These are phyloP conservation scores for Fusarium chuoi DNA, from an alignment of 2,329 filamentous ascomycete species.

Conservation along the genomic window DNA sequence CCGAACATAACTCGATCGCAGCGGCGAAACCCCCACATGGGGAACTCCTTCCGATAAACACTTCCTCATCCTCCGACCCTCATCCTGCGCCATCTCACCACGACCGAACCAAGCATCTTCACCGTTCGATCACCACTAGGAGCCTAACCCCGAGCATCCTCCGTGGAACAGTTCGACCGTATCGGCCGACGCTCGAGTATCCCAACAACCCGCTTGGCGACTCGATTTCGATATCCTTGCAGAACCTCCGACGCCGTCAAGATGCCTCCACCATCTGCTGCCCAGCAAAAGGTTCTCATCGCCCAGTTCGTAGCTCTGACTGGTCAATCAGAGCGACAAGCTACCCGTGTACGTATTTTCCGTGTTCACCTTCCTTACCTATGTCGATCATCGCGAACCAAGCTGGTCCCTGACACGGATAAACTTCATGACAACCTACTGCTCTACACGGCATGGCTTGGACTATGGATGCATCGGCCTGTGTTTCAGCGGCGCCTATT, in stretches of 20 bases:
- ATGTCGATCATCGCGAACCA: background rate
- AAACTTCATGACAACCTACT: conserved; percentile 18
- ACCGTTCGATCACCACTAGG: conserved; percentile 1
- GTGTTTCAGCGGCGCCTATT: conserved; percentile 35
- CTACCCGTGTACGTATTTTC: conserved; percentile 55
- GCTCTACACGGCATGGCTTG: conserved; percentile 13
- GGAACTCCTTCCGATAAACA: background rate
- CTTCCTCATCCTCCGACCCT: background rate
- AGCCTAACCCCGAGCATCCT: background rate
- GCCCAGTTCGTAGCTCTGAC: conserved; percentile 57
- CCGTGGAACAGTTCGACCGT: conserved; percentile 3
- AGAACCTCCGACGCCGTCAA: conserved; percentile 9
- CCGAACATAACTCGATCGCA: conserved; percentile 14
- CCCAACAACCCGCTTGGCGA: background rate
- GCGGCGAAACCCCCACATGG: background rate
- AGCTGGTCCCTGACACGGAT: background rate
- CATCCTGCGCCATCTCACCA: background rate
- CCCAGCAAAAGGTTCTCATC: conserved; percentile 55
- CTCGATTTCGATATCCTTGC: background rate
- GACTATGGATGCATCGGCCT: conserved; percentile 12
- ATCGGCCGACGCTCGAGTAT: background rate
- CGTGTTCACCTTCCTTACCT: background rate
- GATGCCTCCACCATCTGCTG: conserved; percentile 52
- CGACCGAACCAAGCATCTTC: background rate
- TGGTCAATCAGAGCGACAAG: conserved; percentile 56